phyloP scores from a whole-genome alignment of 495 filamentous ascomycete species.

The Penicillium arizonense region DNA sequence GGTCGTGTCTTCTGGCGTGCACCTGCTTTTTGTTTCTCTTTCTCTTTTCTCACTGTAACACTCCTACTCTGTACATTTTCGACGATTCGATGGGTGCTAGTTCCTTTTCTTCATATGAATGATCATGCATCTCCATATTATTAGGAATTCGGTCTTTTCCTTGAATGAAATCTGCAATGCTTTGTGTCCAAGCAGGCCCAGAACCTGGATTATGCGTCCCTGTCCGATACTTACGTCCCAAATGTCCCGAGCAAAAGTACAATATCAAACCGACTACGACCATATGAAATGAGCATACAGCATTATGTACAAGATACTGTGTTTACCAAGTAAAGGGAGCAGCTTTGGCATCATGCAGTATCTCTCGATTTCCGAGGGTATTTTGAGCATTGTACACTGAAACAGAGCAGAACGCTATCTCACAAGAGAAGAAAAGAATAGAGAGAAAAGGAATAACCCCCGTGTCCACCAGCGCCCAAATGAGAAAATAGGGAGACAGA shows the following conservation, averaged over 20 bases:
- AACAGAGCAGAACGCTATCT: constrained; percentile 35
- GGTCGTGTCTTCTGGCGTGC: constrained; percentile 10
- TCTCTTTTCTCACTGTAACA: constrained; percentile 17
- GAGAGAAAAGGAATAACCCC: constrained; percentile 16
- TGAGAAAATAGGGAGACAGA: constrained; percentile 11
- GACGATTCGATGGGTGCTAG: constrained; percentile 20
- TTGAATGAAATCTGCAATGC: no score
- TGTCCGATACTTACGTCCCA: no score
- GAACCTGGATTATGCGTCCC: no score
- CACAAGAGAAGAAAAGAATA: constrained; percentile 25
- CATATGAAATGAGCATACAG: constrained; percentile 7
- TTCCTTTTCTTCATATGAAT: constrained; percentile 19
- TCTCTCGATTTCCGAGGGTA: constrained; percentile 39
- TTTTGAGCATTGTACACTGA: constrained; percentile 45
- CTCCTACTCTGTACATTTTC: constrained; percentile 25
- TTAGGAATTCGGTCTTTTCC: background rate
- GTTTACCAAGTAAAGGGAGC: constrained; percentile 1
- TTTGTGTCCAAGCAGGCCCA: no score
- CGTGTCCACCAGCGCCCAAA: constrained; percentile 25
- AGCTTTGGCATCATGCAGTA: constrained; percentile 27
- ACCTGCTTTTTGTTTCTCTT: constrained; percentile 8
- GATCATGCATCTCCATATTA: constrained; percentile 15
- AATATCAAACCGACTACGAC: background rate
- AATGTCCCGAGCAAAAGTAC: no score
- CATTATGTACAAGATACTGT: no score